Evolutionary conservation across 805 yeast genomes (phyloP), one percentile per base, ranked within the genome.

Genomic region (Saccharomycopsis lassenensis): DNA sequence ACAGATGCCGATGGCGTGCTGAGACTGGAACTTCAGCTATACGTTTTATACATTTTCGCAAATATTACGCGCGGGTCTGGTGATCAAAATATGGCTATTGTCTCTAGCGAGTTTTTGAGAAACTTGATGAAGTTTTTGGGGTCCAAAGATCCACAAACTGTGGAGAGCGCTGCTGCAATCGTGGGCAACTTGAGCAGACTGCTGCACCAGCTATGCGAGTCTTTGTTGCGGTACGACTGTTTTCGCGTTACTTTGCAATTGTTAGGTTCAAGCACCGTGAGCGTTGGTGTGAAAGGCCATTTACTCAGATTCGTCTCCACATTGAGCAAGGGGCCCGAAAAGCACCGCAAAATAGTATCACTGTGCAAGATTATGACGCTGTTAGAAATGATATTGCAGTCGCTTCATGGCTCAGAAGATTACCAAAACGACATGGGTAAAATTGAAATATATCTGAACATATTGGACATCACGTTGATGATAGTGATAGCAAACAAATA

Each of bases 1-100:
- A n/a, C n/a, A n/a, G n/a, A n/a, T n/a, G n/a, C n/a, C n/a, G 40
- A 35, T n/a, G 36, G 40, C 3, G 33, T 32, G 17, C 36, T 10
- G 10, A 16, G 3, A 19, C 41, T 8, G n/a, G n/a, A n/a, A n/a
- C 29, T 41, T 11, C 41, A 41, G 17, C 35, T 41, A 7, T 41
- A 39, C 25, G 45, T 34, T 7, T 27, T 37, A 8, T 41, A 33
- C 35, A 29, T 34, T 10, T 20, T 37, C 10, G 45, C 45, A 3
- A 41, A 41, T 28, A 33, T 41, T 20, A 27, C 42, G 12, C 14
- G 45, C 33, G 45, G 41, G 19, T 19, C 38, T 2, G 31, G 17
- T 7, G 36, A 34, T 12, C 45, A 41, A 28, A 38, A 33, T 17
- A 16, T 11, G 20, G 27, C 16, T 7, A 38, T 41, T 20, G 32